Evolutionary conservation across 2,329 filamentous ascomycete genomes (phyloP).

Genomic region (Sporothrix mexicana): DNA sequence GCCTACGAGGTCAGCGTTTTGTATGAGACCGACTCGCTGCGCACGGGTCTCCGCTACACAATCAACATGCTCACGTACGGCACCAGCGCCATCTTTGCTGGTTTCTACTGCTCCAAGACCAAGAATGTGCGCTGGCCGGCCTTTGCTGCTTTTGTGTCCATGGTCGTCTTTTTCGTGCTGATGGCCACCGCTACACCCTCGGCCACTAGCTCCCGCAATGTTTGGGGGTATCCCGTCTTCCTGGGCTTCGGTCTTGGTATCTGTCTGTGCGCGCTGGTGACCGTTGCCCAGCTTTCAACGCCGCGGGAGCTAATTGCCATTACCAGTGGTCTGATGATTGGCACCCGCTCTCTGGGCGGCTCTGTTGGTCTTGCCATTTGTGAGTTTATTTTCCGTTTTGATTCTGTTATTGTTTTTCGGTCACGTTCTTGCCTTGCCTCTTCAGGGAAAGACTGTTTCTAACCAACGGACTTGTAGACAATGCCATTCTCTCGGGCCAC

Average conservation of each 20-base stretch:
- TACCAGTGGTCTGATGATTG: slow-evolving; percentile 46
- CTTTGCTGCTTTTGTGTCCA: slow-evolving; percentile 41
- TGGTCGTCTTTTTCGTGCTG: slow-evolving; percentile 42
- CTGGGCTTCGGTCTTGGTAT: slow-evolving; percentile 29
- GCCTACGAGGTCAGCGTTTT: slow-evolving; percentile 48
- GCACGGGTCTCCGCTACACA: slow-evolving; percentile 45
- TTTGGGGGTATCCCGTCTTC: slow-evolving; percentile 47
- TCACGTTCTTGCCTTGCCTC: background rate
- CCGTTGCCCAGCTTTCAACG: slow-evolving; percentile 46
- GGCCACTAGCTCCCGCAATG: slow-evolving; percentile 37
- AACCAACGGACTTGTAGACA: slow-evolving; percentile 35
- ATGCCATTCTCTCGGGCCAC: slow-evolving; percentile 41
- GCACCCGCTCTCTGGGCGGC: slow-evolving; percentile 52
- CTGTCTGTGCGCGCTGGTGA: slow-evolving; percentile 37
- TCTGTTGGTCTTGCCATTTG: slow-evolving; percentile 56
- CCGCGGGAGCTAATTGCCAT: slow-evolving; percentile 46
- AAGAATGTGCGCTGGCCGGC: slow-evolving; percentile 43
- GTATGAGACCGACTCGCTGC: slow-evolving; percentile 45
- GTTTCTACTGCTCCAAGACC: slow-evolving; percentile 43
- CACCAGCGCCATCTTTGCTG: slow-evolving; percentile 43
- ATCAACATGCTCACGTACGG: slow-evolving; percentile 45
- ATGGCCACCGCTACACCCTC: slow-evolving; percentile 40
- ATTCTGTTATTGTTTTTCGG: background rate
- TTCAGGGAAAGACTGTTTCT: background rate
- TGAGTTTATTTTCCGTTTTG: background rate